Percentiles rank a stretch among this genome's conserved stretches.
These are phyloP conservation scores for Aspergillus incahuasiensis DNA, from an alignment of 495 filamentous ascomycete genomes.

Conservation along the genomic window DNA sequence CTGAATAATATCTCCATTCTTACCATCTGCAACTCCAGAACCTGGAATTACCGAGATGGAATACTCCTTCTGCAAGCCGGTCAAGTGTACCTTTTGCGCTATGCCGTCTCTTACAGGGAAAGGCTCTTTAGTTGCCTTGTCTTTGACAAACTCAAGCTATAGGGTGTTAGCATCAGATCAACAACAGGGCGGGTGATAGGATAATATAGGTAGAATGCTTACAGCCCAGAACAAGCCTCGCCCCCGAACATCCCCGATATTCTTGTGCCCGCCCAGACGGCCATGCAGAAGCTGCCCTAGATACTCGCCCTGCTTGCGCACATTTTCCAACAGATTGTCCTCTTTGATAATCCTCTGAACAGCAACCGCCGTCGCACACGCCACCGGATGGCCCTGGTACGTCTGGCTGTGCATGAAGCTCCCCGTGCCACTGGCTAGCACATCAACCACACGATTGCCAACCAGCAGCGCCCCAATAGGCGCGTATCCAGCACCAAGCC, in stretches of 20 bases:
- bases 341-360: slow-evolving; percentile 44
- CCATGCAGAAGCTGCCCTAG: slow-evolving; percentile 36
- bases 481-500: slow-evolving; percentile 55
- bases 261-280: slow-evolving; percentile 29
- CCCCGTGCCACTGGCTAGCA: slow-evolving; percentile 45
- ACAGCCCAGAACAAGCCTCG: slow-evolving; percentile 51
- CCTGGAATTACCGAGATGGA: slow-evolving; percentile 67
- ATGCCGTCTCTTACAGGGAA: slow-evolving; percentile 36
- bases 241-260: slow-evolving; percentile 52
- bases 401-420: slow-evolving; percentile 49
- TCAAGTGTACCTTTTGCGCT: slow-evolving; percentile 45
- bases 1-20: slow-evolving; percentile 66
- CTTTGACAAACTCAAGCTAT: slow-evolving; percentile 53
- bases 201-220: slow-evolving; percentile 9
- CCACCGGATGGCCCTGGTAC: slow-evolving; percentile 49
- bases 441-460: slow-evolving; percentile 45
- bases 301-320: slow-evolving; percentile 38
- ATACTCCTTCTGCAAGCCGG: slow-evolving; percentile 46
- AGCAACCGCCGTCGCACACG: slow-evolving; percentile 43
- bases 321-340: slow-evolving; percentile 43
- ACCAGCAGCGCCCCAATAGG: slow-evolving; percentile 55
- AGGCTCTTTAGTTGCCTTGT: slow-evolving; percentile 48
- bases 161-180: neutral
- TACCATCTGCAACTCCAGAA: slow-evolving; percentile 59
- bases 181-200: neutral